Evolutionary conservation across 148 eudicot genomes (phyloP).

Genomic region (Vaccinium darrowii): DNA sequence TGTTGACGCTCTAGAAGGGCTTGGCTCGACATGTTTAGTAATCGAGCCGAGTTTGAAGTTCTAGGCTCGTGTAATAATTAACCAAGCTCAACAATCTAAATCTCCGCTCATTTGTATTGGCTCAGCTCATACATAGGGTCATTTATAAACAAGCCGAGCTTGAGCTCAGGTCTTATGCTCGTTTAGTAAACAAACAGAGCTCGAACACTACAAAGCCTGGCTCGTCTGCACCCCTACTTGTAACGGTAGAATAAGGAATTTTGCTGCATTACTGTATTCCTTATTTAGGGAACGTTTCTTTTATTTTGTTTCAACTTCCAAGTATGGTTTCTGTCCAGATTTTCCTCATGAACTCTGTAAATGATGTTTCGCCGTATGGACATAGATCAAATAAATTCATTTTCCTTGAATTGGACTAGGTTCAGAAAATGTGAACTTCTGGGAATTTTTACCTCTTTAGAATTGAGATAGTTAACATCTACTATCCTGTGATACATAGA

Average conservation of each 20-base stretch:
- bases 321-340: background rate
- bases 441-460: background rate
- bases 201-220: too few species aligned
- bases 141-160: too few species aligned
- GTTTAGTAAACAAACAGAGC: too few species aligned
- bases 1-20: too few species aligned
- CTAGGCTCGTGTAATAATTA: too few species aligned
- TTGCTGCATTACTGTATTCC: background rate
- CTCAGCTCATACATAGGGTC: too few species aligned
- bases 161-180: too few species aligned
- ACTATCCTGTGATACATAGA: background rate
- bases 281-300: background rate
- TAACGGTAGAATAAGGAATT: background rate
- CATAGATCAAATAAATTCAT: background rate
- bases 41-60: too few species aligned
- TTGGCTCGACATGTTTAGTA: too few species aligned
- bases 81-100: too few species aligned
- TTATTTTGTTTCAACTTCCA: background rate
- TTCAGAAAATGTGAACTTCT: background rate
- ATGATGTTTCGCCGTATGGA: background rate
- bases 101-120: too few species aligned
- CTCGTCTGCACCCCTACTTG: background rate
- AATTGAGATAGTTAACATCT: background rate
- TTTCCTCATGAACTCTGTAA: background rate
- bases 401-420: background rate